Evolutionary conservation across 192 early-diverging fungal genomes (phyloP), one percentile per base, ranked within the genome.

Genomic region (Pilaira anomala): DNA sequence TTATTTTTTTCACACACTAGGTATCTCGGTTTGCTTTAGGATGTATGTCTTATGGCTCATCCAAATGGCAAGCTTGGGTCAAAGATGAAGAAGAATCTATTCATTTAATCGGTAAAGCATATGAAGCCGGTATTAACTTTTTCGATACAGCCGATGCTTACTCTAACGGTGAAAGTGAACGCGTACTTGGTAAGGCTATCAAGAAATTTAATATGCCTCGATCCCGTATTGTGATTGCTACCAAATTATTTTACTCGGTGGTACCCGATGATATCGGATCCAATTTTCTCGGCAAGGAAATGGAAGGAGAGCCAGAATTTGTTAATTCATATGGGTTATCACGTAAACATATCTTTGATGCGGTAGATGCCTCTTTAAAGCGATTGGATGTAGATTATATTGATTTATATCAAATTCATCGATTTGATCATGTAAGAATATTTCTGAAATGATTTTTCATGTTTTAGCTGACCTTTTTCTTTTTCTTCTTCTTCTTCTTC

Each of bases 371-470:
- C 1, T 65, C 60, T 7, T 52, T 77, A 18, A 48, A 71, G 29
- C 19, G 76, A 22, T 48, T 74, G 12, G 65, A 36, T 3, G 19
- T 55, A 3, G 54, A 55, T 33, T 83, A 83, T 59, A 84, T 82
- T 67, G 82, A 84, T 69, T 50, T 84, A 7, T 82, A 82, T 41
- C 65, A 79, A 24, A 67, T 82, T 14, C 76, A 83, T 50, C 70
- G 80, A 8, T 82, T 53, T 56, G 78, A 57, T 29, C 18, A 6
- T 7, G 59, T 61, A 52, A 61, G 48, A 55, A 33, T 33, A 33
- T 33, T 5, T 3, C 7, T 33, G 30, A 33, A 33, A 33, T 7
- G 30, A 33, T n/a, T n/a, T n/a, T n/a, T 2, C 11, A 11, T 44
- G n/a, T 16, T 39, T 63, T 18, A 12, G 4, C n/a, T 42, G 40